Evolutionary conservation across 441 rosid genomes (phyloP), one percentile per base, ranked within the genome.

Genomic region (Syzygium syzygioides): DNA sequence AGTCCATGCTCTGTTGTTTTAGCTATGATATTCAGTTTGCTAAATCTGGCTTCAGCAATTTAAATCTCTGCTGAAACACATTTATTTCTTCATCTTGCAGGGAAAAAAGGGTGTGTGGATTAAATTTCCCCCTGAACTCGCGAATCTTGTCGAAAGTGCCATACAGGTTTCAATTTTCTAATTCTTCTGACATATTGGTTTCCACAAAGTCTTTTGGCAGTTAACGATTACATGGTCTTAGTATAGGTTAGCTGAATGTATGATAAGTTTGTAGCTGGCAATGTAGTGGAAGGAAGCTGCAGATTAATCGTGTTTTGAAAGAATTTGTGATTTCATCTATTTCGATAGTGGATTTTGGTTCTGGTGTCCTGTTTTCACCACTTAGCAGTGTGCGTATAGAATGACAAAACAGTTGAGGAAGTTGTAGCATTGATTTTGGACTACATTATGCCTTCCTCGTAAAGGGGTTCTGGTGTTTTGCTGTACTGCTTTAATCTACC

Each of bases 21-120:
- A 6, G 53, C 83, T 41, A 13, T 23, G 83, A 41, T 76, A 41
- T 76, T 41, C 83, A 41, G 83, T 76, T 76, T 76, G 83, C 83
- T 41, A 23, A 41, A 25, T 76, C 83, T 6, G n/a, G 83, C 83
- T 76, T 41, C 83, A 41, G 83, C 52, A 41, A 56, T 45, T 12
- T 32, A 59, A 19, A 56, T 30, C 12, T 55, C 50, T 34, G 66
- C 37, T 85, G 68, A 85, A n/a, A 7, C 50, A 30, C 48, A 34
- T 53, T 34, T 66, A 55, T 56, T 52, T n/a, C 41, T 85, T 41
- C n/a, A 17, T 85, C 83, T 85, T 66, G 66, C 90, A 88, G 90
- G 87, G 80, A 60, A 88, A 88, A 68, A 85, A 85, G 71, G 90
- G 90, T 10, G 90, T 88, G 13, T 88, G 90, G 90, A 88, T 88